A percentile compares a stretch with the other conserved stretches of the same genome.
Evolutionary conservation across 1,139 yeast genomes (phyloP).

Genomic region (Candida neerlandica): DNA sequence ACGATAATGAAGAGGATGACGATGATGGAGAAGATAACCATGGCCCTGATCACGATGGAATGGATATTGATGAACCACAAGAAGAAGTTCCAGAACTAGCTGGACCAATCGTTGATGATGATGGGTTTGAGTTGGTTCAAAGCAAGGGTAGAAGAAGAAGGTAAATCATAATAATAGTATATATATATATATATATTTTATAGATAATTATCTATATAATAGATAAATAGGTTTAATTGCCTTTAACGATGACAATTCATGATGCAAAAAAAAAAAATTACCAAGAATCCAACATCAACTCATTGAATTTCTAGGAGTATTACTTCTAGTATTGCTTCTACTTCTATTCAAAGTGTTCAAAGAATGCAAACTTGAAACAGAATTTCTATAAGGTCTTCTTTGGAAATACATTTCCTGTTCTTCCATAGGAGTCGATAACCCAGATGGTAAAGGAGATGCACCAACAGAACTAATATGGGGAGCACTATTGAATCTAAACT

Average conservation of each 20-base stretch:
- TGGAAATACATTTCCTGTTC: slow-evolving; percentile 29
- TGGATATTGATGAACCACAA: slow-evolving; percentile 39
- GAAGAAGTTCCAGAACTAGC: slow-evolving; percentile 16
- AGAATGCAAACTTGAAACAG: slow-evolving; percentile 45
- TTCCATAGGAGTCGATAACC: slow-evolving; percentile 31
- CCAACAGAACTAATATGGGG: slow-evolving; percentile 19
- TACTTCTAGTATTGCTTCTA: slow-evolving; percentile 27
- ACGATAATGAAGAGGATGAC: slow-evolving; percentile 47
- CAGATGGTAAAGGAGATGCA: slow-evolving; percentile 26
- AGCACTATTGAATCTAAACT: slow-evolving; percentile 35
- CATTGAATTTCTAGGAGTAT: slow-evolving; percentile 41
- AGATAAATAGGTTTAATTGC: background rate
- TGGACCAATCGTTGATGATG: slow-evolving; percentile 83
- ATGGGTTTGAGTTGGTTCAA: slow-evolving; percentile 88
- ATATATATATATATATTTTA: background rate
- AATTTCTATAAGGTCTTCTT: slow-evolving; percentile 27
- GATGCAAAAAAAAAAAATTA: background rate
- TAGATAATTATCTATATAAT: background rate
- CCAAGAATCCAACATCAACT: slow-evolving; percentile 20
- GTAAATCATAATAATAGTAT: slow-evolving; percentile 9
- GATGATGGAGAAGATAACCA: slow-evolving; percentile 40
- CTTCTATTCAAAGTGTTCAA: slow-evolving; percentile 45
- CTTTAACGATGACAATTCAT: slow-evolving; percentile 3
- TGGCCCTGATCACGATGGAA: slow-evolving; percentile 27
- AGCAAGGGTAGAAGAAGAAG: slow-evolving; percentile 55